phyloP scores from a whole-genome alignment of 805 yeast species.

The Lachancea waltii region DNA sequence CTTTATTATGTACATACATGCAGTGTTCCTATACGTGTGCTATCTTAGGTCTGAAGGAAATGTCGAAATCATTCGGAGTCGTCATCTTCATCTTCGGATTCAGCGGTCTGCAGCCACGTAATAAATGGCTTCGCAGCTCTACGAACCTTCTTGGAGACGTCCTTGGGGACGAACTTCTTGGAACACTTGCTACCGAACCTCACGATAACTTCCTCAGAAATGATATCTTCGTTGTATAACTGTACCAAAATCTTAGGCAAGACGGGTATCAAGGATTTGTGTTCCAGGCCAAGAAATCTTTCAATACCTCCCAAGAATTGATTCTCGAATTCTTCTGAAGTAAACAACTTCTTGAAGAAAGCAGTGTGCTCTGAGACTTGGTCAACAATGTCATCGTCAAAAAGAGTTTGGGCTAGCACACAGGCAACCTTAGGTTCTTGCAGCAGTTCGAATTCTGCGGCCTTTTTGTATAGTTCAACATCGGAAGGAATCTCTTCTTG shows the following conservation, averaged over 20 bases:
- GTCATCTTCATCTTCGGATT: slow-evolving; percentile 67
- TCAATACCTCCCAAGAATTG: slow-evolving; percentile 94
- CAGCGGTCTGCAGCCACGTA: slow-evolving; percentile 93
- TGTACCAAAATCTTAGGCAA: slow-evolving; percentile 79
- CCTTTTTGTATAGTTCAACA: slow-evolving; percentile 88
- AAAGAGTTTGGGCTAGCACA: slow-evolving; percentile 86
- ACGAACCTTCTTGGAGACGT: slow-evolving; percentile 85
- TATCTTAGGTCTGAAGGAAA: too few species aligned
- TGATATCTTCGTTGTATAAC: slow-evolving; percentile 75
- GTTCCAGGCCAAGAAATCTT: slow-evolving; percentile 79
- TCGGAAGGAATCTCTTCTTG: slow-evolving; percentile 66
- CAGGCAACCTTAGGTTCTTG: slow-evolving; percentile 73
- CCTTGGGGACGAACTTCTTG: slow-evolving; percentile 90
- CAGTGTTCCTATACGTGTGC: background rate
- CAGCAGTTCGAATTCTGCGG: slow-evolving; percentile 67
- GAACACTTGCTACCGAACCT: slow-evolving; percentile 87
- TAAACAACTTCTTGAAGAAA: slow-evolving; percentile 63
- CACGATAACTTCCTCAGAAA: slow-evolving; percentile 73
- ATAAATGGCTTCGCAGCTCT: slow-evolving; percentile 94
- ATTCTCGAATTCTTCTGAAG: slow-evolving; percentile 65
- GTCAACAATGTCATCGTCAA: slow-evolving; percentile 66
- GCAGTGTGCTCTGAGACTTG: slow-evolving; percentile 78
- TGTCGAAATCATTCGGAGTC: slow-evolving; percentile 15
- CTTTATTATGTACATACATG: background rate
- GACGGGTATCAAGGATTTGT: slow-evolving; percentile 59